These are phyloP conservation scores for Syncephalastrum monosporum DNA, from an alignment of 371 early-diverging fungal species.

Conservation along the genomic window DNA sequence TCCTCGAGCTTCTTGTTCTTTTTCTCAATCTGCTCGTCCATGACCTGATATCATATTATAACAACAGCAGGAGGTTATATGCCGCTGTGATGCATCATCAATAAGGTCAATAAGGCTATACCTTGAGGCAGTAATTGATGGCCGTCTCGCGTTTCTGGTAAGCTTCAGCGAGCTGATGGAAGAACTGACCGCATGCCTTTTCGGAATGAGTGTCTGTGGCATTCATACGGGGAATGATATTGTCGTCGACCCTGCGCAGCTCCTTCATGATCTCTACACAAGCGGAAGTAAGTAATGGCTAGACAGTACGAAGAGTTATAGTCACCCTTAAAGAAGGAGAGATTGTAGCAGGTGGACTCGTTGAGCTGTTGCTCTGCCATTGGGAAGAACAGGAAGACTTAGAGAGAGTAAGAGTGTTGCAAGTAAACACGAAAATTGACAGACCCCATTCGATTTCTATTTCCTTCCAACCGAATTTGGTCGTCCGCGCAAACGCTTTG, in stretches of 20 bases:
- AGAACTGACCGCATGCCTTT: slow-evolving; percentile 65
- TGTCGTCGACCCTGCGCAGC: slow-evolving; percentile 78
- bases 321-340: slow-evolving; percentile 71
- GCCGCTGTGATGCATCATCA: not conserved
- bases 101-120: slow-evolving; percentile 14
- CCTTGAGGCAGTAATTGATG: slow-evolving; percentile 70
- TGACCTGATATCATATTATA: slow-evolving; percentile 30
- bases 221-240: slow-evolving; percentile 77
- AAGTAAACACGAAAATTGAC: no score
- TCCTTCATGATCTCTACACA: slow-evolving; percentile 63
- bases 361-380: slow-evolving; percentile 34
- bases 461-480: no score
- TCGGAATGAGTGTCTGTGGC: slow-evolving; percentile 67
- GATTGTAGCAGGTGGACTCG: slow-evolving; percentile 59
- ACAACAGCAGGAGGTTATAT: not conserved
- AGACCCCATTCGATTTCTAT: no score
- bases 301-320: not conserved
- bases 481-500: no score
- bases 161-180: slow-evolving; percentile 64
- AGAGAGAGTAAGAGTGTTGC: no score
- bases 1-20: slow-evolving; percentile 57
- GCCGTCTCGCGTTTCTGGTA: slow-evolving; percentile 69
- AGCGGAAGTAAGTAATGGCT: not conserved
- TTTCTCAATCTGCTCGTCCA: slow-evolving; percentile 58
- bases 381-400: no score